Percentiles rank a stretch among this genome's conserved stretches.
Conservation (phyloP, 2,329 filamentous ascomycete genomes). For the Phoma herbarum region DNA sequence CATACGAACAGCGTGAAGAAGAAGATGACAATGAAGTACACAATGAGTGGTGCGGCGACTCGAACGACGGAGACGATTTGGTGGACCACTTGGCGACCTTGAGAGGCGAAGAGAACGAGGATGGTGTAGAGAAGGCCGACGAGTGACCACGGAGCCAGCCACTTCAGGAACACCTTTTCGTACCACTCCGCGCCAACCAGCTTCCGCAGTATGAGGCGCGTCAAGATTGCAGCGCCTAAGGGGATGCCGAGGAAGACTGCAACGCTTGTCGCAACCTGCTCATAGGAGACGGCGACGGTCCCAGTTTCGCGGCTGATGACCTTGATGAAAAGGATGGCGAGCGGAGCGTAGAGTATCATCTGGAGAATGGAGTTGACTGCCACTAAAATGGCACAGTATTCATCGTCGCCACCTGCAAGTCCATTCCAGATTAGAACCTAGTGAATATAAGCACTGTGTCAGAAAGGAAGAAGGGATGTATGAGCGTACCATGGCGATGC, state of each 20-base stretch:
- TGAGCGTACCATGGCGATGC: slow-evolving; percentile 8
- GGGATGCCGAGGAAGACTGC: slow-evolving; percentile 7
- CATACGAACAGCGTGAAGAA: slow-evolving; percentile 8
- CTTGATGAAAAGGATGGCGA: slow-evolving; percentile 8
- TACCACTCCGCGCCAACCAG: slow-evolving; percentile 6
- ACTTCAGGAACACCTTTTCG: slow-evolving; percentile 6
- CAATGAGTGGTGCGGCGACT: slow-evolving; percentile 7
- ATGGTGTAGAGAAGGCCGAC: slow-evolving; percentile 8
- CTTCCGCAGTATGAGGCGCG: slow-evolving; percentile 6
- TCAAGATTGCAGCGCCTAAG: slow-evolving; percentile 8
- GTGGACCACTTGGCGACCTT: slow-evolving; percentile 6
- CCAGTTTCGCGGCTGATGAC: slow-evolving; percentile 9
- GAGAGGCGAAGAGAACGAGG: slow-evolving; percentile 9
- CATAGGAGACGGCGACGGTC: slow-evolving; percentile 7
- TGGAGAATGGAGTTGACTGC: slow-evolving; percentile 7
- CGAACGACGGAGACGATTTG: slow-evolving; percentile 7
- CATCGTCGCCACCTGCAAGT: slow-evolving; percentile 5
- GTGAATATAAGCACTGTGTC: slow-evolving; percentile 3
- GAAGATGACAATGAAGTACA: slow-evolving; percentile 10
- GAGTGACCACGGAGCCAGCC: slow-evolving; percentile 7
- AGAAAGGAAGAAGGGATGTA: slow-evolving; percentile 5
- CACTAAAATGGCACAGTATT: slow-evolving; percentile 8
- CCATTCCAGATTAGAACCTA: slow-evolving; percentile 9
- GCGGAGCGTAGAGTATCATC: slow-evolving; percentile 8
- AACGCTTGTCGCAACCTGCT: slow-evolving; percentile 9